Conservation (phyloP, 2,329 filamentous ascomycete genomes). For the Fusarium sp. region DNA sequence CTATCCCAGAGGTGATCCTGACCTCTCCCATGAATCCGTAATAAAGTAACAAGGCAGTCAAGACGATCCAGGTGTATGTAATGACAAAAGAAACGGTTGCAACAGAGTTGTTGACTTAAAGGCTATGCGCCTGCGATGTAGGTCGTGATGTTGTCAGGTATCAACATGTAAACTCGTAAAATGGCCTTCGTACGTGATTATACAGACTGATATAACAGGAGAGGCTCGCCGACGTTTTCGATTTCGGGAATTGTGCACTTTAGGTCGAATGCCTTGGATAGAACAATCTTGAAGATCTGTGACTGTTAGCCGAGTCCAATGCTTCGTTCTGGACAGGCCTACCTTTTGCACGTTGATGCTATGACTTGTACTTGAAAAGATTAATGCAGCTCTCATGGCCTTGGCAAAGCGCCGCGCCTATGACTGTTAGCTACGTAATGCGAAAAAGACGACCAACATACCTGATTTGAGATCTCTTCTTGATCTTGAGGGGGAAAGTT, state of each 20-base stretch:
- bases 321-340: conserved; percentile 1
- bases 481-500: conserved; percentile 98
- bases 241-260: conserved; percentile 99
- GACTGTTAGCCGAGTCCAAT: neutral
- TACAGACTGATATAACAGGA: conserved; percentile 87
- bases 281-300: conserved; percentile 99
- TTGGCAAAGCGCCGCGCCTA: conserved; percentile 96
- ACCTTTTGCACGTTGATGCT: conserved; percentile 99
- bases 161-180: conserved; percentile 45
- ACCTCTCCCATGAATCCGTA: conserved; percentile 44
- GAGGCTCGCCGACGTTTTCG: conserved; percentile 95
- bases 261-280: conserved; percentile 98
- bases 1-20: conserved; percentile 43
- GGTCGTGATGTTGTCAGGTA: conserved; percentile 43
- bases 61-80: conserved; percentile 44
- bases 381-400: conserved; percentile 96
- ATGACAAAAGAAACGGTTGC: conserved; percentile 48
- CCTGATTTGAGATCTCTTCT: conserved; percentile 98
- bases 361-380: conserved; percentile 98
- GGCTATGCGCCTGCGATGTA: conserved; percentile 27
- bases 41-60: conserved; percentile 39
- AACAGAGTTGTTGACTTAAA: conserved; percentile 27
- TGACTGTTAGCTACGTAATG: conserved; percentile 22
- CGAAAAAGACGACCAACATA: conserved; percentile 56
- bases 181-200: conserved; percentile 43